Base-by-base conservation (phyloP, 306 rosid genomes). In the Acmispon strigosus region DNA sequence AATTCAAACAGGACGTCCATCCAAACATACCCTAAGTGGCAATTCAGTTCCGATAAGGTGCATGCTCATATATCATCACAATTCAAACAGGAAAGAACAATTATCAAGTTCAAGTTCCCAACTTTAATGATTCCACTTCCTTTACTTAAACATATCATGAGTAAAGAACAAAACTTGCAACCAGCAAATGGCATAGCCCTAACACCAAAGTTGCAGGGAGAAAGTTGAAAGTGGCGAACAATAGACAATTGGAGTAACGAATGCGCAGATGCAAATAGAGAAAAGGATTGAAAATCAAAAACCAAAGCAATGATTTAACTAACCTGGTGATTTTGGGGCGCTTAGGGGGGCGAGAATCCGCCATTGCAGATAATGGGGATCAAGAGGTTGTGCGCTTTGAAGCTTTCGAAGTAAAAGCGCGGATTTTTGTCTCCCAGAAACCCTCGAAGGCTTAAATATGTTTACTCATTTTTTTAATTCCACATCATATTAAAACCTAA, bases 311-410 rank as follows among this genome's bases (percentile, higher is more conserved):
- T 7, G 39, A 12, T 45, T 6, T 43, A 1, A 74, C 86, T 3
- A 43, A 92, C 98, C 97, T 87, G 18, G 70, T 20, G 45, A 84
- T 80, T 77, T 81, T 94, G 60, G 76, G 84, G 69, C 96, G 98
- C 86, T 94, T 94, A 4, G 86, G 70, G 16, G 90, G 78, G 14
- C 81, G 92, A 55, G 71, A 84, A 57, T 83, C 85, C 24, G 69
- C 86, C 98, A 94, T 94, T 63, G 70, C 15, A 50, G 13, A 75
- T 71, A 50, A 55, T 6, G 20, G 17, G 24, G 54, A 19, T n/a
- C 10, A 18, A n/a, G 5, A 27, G 19, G 19, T 36, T 2, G 39
- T 4, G 17, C 15, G 5, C 9, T 11, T 6, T 13, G 36, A 7
- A 42, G 60, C 34, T 52, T 48, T 12, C 14, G 17, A 17, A 69